These are phyloP conservation scores for Hyaloperonospora brassicae DNA, from an alignment of 352 stramenopile species.

Conservation along the genomic window DNA sequence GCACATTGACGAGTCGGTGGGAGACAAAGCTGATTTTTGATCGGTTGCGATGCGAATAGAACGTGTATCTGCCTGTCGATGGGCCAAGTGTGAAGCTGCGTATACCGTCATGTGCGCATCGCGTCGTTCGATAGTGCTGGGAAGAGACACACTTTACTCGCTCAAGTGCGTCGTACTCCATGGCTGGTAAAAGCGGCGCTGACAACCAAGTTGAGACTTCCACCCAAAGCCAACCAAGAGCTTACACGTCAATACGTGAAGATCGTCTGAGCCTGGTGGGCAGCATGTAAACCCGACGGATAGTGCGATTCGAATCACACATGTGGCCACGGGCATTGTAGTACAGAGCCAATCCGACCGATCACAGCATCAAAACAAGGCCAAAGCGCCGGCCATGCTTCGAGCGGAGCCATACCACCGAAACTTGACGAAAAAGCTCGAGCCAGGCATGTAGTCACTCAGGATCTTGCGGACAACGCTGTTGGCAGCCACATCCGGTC, in stretches of 20 bases:
- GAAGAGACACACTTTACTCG: constrained; percentile 93
- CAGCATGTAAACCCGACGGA: constrained; percentile 98
- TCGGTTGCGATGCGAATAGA: constrained; percentile 52
- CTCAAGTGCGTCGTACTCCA: constrained; percentile 71
- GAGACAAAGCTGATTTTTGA: constrained; percentile 63
- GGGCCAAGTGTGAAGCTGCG: constrained; percentile 90
- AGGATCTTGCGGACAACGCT: constrained; percentile 65
- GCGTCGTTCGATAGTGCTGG: constrained; percentile 93
- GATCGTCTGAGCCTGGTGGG: constrained; percentile 87
- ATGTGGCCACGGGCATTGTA: constrained; percentile 90
- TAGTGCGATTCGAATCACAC: constrained; percentile 93
- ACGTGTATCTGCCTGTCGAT: constrained; percentile 86
- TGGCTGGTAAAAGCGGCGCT: constrained; percentile 30
- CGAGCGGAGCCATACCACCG: constrained; percentile 65
- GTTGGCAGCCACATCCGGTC: constrained; percentile 92
- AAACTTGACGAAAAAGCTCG: constrained; percentile 44
- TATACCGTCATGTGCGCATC: constrained; percentile 92
- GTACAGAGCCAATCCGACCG: constrained; percentile 92
- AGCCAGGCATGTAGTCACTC: constrained; percentile 43
- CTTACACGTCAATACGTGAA: constrained; percentile 92
- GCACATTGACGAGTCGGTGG: constrained; percentile 81
- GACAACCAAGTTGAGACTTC: constrained; percentile 51
- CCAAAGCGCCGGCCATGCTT: constrained; percentile 85
- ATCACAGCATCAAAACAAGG: constrained; percentile 91
- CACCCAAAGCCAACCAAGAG: constrained; percentile 75